phyloP scores from a whole-genome alignment of 495 filamentous ascomycete species.

The Pyronema omphalodes region DNA sequence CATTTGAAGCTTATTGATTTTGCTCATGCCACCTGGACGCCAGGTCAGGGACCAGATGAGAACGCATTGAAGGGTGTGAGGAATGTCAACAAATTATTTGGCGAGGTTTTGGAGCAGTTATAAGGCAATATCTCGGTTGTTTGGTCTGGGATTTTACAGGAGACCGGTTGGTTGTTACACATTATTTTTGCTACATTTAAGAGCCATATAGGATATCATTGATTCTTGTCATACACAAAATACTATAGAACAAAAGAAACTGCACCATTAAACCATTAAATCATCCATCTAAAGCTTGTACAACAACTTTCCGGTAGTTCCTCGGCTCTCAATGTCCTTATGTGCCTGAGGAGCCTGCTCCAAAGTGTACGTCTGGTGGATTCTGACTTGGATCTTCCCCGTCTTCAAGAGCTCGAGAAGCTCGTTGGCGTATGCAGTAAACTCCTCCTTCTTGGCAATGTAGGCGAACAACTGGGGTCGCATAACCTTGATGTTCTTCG shows the following conservation, averaged over 20 bases:
- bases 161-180: too few relatives aligned
- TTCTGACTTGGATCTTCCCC: slow-evolving; percentile 49
- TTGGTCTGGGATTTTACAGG: background rate
- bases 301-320: slow-evolving; percentile 66
- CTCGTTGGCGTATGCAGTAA: slow-evolving; percentile 49
- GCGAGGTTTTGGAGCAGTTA: slow-evolving; percentile 31
- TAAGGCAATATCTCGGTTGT: background rate
- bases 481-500: slow-evolving; percentile 67
- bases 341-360: slow-evolving; percentile 60
- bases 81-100: slow-evolving; percentile 52
- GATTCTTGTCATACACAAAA: too few relatives aligned
- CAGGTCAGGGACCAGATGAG: slow-evolving; percentile 72
- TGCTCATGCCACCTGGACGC: slow-evolving; percentile 77
- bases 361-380: slow-evolving; percentile 72
- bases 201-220: background rate
- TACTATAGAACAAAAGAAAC: too few relatives aligned
- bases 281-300: slow-evolving; percentile 25
- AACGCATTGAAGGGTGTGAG: slow-evolving; percentile 61
- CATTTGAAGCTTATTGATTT: slow-evolving; percentile 88
- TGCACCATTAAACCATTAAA: background rate
- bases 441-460: slow-evolving; percentile 51
- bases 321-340: slow-evolving; percentile 60
- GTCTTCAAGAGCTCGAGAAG: slow-evolving; percentile 52
- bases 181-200: background rate
- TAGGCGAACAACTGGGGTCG: slow-evolving; percentile 61